Evolutionary conservation across 1,139 yeast genomes (phyloP).

Genomic region (Taphrina betulina): DNA sequence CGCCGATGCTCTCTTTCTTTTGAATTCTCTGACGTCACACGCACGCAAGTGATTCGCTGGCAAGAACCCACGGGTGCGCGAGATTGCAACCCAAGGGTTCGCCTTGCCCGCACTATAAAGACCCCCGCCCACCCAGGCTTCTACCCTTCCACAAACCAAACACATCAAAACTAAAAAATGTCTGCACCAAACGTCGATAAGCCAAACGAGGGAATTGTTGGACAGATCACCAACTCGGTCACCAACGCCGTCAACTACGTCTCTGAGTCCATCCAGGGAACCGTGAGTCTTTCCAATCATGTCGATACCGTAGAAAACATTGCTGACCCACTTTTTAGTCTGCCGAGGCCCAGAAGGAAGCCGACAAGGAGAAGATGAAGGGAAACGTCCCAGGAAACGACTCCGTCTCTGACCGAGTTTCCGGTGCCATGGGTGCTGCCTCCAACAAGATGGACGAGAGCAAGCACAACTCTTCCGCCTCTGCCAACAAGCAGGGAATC

Average conservation of each 20-base stretch:
- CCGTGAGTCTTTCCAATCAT: conserved; percentile 1
- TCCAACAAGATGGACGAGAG: conserved; percentile 27
- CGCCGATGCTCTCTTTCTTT: neutral
- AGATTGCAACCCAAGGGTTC: too few species aligned
- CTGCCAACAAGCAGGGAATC: conserved; percentile 26
- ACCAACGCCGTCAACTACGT: conserved; percentile 30
- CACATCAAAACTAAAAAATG: conserved; percentile 15
- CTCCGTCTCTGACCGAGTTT: conserved; percentile 25
- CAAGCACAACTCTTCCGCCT: conserved; percentile 20
- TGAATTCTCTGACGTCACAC: neutral
- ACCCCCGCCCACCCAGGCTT: conserved; percentile 4
- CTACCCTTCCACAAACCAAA: neutral
- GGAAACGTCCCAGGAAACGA: conserved; percentile 24
- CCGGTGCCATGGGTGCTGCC: conserved; percentile 17
- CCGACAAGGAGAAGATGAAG: conserved; percentile 26
- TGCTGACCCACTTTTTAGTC: conserved; percentile 9
- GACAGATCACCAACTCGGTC: conserved; percentile 19
- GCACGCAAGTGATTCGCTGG: too few species aligned
- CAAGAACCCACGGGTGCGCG: too few species aligned
- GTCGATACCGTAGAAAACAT: too few species aligned
- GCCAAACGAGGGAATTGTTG: conserved; percentile 26
- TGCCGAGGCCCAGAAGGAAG: conserved; percentile 28
- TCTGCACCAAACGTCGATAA: conserved; percentile 27
- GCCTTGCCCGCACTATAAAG: conserved; percentile 5
- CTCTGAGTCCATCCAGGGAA: conserved; percentile 28